These are phyloP conservation scores for Rheum nobile DNA, from an alignment of 148 eudicot genomes.

Conservation along the genomic window DNA sequence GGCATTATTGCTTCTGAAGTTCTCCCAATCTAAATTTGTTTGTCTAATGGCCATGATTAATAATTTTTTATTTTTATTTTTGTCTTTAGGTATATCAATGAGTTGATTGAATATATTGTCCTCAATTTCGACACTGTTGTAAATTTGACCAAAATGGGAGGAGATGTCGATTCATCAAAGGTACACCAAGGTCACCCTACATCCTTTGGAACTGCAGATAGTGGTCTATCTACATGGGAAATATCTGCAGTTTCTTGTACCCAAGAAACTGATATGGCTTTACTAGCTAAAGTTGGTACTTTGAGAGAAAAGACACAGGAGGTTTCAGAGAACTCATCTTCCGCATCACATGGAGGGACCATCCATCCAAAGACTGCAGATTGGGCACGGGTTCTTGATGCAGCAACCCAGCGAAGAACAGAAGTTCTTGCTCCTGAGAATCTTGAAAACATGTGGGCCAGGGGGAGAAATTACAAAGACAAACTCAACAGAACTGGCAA, in stretches of 20 bases:
- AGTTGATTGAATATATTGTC: conserved; percentile 70
- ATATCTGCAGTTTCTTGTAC: conserved; percentile 17
- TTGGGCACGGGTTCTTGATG: conserved; percentile 82
- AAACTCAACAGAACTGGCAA: conserved; percentile 41
- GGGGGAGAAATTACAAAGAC: conserved; percentile 78
- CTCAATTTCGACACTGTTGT: conserved; percentile 41
- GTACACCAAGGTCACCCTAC: conserved; percentile 22
- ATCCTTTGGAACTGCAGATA: conserved; percentile 20
- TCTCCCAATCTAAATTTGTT: neutral
- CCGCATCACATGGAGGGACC: conserved; percentile 24
- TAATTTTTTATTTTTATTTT: neutral
- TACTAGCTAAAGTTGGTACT: conserved; percentile 14
- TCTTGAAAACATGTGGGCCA: conserved; percentile 97
- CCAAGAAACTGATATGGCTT: conserved; percentile 23
- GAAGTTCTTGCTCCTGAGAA: conserved; percentile 96
- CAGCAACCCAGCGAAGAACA: conserved; percentile 89
- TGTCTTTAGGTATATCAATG: conserved; percentile 65
- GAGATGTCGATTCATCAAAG: conserved; percentile 37
- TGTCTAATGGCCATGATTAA: neutral
- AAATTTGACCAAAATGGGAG: conserved; percentile 21
- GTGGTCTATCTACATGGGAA: conserved; percentile 18
- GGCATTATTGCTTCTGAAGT: neutral
- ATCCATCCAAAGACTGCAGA: conserved; percentile 52
- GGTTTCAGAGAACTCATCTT: conserved; percentile 29
- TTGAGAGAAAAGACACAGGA: conserved; percentile 18